Evolutionary conservation across 2,329 filamentous ascomycete genomes (phyloP), one percentile per base, ranked within the genome.

Genomic region (Aspergillus sp.): DNA sequence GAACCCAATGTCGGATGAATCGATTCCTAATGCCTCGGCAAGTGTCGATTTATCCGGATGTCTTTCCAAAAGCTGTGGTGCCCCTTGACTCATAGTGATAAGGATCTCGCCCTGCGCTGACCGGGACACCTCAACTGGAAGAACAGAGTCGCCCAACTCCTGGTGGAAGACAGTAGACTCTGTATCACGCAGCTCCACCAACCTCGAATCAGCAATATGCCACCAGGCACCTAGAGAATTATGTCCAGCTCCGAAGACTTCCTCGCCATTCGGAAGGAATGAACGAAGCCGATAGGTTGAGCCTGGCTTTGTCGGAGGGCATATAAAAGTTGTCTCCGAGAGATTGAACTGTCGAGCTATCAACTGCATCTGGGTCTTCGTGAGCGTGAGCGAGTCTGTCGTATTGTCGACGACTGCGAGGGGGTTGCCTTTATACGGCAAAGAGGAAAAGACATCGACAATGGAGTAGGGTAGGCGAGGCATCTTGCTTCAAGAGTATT

Each of bases 191-290:
- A 41, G 34, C 11, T 15, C 15, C 34, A 17, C 34, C 34, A 41
- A 15, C 11, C 11, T 15, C 11, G 34, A 60, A 47, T 64, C 28
- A 22, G 53, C 63, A 38, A 67, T 60, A 59, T 64, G 64, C 66
- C 65, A 68, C 59, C 64, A 66, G 11, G 65, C 66, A n/a, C 65
- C 66, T 41, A 67, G 63, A 13, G 63, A 62, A 47, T 68, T 68
- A 50, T 68, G 66, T 9, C 66, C 66, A 3, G 63, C 65, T 15
- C 66, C 65, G 43, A 67, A 66, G 41, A 68, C 63, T 45, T 68
- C 66, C 50, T 62, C 62, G 22, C 63, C 66, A 23, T 68, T 64
- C n/a, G 66, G 66, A 7, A 67, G 62, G 48, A 68, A 68, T 11
- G 66, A 68, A 22, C 60, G 55, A n/a, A 68, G 65, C 1, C 61